phyloP scores from a whole-genome alignment of 352 stramenopile genomes.

The Poterioochromonas sp. region DNA sequence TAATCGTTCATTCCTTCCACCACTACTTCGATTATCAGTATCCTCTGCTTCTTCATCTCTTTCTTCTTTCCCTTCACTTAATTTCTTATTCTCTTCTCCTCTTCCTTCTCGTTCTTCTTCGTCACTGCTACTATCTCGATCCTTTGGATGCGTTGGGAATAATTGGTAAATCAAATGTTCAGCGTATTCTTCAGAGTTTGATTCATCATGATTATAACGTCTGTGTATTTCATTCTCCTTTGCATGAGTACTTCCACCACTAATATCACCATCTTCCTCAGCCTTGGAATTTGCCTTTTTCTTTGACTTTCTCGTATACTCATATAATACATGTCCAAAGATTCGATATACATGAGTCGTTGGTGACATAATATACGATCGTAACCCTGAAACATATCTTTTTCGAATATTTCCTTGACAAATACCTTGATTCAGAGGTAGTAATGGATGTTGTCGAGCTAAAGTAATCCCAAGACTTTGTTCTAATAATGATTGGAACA shows the following conservation, averaged over 20 bases:
- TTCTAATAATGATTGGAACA: constrained; percentile 31
- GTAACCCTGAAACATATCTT: constrained; percentile 2
- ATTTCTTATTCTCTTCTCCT: background rate
- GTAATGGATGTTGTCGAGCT: constrained; percentile 14
- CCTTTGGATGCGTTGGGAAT: too few species aligned
- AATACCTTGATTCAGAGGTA: background rate
- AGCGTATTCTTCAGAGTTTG: background rate
- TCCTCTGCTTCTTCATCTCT: background rate
- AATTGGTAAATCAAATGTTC: background rate
- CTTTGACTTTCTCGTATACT: constrained; percentile 27
- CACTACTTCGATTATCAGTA: too few species aligned
- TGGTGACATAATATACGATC: background rate
- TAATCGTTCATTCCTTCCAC: too few species aligned
- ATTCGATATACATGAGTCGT: constrained; percentile 20
- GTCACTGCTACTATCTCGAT: too few species aligned
- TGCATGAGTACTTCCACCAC: background rate
- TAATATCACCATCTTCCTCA: background rate
- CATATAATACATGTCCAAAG: constrained; percentile 33
- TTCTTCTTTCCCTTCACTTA: background rate
- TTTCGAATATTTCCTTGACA: constrained; percentile 2
- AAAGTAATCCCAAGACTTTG: background rate
- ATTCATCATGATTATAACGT: background rate
- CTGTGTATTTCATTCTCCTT: background rate
- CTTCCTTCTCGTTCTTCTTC: background rate
- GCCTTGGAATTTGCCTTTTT: background rate